Evolutionary conservation across 2,329 filamentous ascomycete species (phyloP), one percentile per base, ranked within the genome.

Genomic region (Akanthomyces uredinophilus): DNA sequence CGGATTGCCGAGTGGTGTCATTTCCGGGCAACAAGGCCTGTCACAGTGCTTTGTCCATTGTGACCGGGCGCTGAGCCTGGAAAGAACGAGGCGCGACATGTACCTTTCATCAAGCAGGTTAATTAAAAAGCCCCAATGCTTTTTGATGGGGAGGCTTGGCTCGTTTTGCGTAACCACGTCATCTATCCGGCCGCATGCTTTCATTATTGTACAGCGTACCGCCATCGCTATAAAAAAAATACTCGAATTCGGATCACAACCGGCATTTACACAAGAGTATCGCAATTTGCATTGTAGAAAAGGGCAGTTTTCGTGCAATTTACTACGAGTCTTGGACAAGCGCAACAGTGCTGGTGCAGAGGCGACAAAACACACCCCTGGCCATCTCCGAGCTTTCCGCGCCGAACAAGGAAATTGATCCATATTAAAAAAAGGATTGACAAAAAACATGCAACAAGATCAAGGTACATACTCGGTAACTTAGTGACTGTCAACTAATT

Each of bases 331-430:
- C 16, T 46, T 22, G 18, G 10, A 37, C n/a, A n/a, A 7, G 29
- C 24, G 35, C 35, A 27, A 10, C 32, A n/a, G 24, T 44, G 29
- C 43, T 37, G 43, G 43, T 37, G 24, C 39, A 29, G 24, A 44
- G 52, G 24, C 52, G 37, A 46, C 43, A 29, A 2, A 8, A 37
- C 27, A 16, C 20, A 24, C 27, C 37, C 37, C 13, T 43, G 27
- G 24, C 20, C 54, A 49, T 58, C 55, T 58, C 55, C 55, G 55
- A 58, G 55, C 55, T 58, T 58, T 58, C 55, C 55, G 55, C 37
- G 50, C 55, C 55, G 44, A 58, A 58, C 55, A 39, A 29, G 55
- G 55, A 37, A 58, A 47, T 18, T 41, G 43, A 49, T 49, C 44
- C 55, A 49, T 4, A 49, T 58, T 24, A 49, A 37, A 43, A 43